Base-by-base conservation (phyloP, 352 stramenopile genomes). In the Phytophthora agathidicida region DNA sequence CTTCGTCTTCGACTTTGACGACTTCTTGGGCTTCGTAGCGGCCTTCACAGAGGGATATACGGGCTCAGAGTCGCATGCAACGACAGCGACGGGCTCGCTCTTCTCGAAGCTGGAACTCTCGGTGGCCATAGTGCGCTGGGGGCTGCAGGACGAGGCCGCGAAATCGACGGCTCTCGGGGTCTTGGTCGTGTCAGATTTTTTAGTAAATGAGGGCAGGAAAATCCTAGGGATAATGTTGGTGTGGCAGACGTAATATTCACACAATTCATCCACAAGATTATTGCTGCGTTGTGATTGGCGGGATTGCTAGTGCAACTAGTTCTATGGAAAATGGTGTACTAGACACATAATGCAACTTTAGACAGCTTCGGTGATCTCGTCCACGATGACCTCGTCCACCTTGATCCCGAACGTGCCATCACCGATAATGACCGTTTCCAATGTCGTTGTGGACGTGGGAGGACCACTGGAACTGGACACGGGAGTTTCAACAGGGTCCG, bases 331-430 rank as follows among this genome's bases (percentile, higher is more conserved):
- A 38, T 59, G 46, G 27, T 44, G 63, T 72, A 17, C 10, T 43
- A 5, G 31, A 65, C 50, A 65, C 33, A 39, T 31, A 39, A 24
- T 55, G 45, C 50, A 68, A 65, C 60, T 47, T 62, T 67, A 85
- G 7, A 88, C 77, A 5, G 77, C 71, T 23, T 88, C 77, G 0
- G 62, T 83, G 54, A 88, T 84, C 52, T 88, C 77, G 36, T 88
- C 77, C 22, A 84, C 46, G 10, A 88, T 69, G 33, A 86, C 72
- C 23, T 71, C 67, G 37, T 82, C 75, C 45, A 77, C 73, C 48
- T 74, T 84, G 56, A 80, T 69, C 16, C 69, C 72, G 41, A 77
- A 67, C 20, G 70, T 78, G 22, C 43, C 62, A 33, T 78, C 65
- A 5, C 52, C 60, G 9, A 71, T 54, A 20, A 77, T 47, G 14